Evolutionary conservation across 768 basidiomycete species (phyloP).

Genomic region (Aureoboletus auriporus): DNA sequence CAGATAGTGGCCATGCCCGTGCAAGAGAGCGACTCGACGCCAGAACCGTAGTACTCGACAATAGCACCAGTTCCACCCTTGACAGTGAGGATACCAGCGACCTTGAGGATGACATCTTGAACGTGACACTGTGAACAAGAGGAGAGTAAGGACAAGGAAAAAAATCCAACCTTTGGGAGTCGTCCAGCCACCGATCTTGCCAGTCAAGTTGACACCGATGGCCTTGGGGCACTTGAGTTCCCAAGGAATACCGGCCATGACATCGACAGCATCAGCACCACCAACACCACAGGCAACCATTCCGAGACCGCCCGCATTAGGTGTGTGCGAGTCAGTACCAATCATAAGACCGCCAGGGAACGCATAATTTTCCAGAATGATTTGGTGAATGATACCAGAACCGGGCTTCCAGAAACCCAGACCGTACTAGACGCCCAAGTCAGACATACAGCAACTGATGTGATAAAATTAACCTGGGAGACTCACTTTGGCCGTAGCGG

Average conservation of each 20-base stretch:
- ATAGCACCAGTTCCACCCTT: slow-evolving; percentile 99
- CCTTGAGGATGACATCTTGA: slow-evolving; percentile 95
- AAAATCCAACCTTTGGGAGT: slow-evolving; percentile 79
- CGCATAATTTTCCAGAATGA: slow-evolving; percentile 98
- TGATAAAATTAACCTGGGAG: slow-evolving; percentile 6
- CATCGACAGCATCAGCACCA: slow-evolving; percentile 98
- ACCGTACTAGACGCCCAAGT: slow-evolving; percentile 61
- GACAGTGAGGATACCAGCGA: slow-evolving; percentile 97
- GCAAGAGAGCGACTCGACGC: slow-evolving; percentile 94
- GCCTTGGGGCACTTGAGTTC: slow-evolving; percentile 99
- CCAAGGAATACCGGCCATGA: slow-evolving; percentile 98
- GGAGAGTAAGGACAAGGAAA: no score
- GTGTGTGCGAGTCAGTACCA: slow-evolving; percentile 98
- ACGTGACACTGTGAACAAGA: slow-evolving; percentile 7
- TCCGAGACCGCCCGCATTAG: slow-evolving; percentile 98
- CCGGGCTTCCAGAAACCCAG: slow-evolving; percentile 99
- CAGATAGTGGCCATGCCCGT: slow-evolving; percentile 99
- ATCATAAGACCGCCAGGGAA: slow-evolving; percentile 99
- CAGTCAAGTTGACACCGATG: slow-evolving; percentile 95
- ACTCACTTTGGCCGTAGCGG: slow-evolving; percentile 83
- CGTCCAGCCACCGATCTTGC: slow-evolving; percentile 95
- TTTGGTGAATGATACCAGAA: slow-evolving; percentile 98
- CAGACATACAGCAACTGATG: not conserved
- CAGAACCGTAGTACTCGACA: slow-evolving; percentile 93
- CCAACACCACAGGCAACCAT: slow-evolving; percentile 99